Base-by-base conservation (phyloP, 202 grass and related monocot species). In the Carex arenaria region DNA sequence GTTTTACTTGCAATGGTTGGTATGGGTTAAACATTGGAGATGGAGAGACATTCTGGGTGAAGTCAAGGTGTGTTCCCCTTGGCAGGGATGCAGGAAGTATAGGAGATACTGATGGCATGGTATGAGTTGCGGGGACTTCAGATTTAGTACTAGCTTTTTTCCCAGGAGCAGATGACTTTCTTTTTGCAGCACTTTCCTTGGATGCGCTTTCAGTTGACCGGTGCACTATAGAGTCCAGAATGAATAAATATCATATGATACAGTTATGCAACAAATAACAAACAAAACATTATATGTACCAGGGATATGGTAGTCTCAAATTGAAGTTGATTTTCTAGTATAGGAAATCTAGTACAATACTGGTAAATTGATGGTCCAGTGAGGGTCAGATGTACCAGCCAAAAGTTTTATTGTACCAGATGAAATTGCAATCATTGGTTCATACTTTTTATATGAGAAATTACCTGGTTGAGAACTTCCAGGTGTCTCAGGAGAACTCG, bases 1-100 rank as follows among this genome's bases (percentile, higher is more conserved):
- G 45, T 55, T 89, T 96, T 38, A 80, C 86, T 59, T 92, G 90
- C 64, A 90, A 84, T 64, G 81, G 51, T 82, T 85, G 94, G 73
- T 94, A 96, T 14, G 80, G 80, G 13, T 82, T 66, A 55, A 54
- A 69, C 19, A 82, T 82, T 69, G 87, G 11, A 79, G 89, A 91
- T 80, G 97, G 93, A 80, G 91, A 89, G 67, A 72, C 40, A 84
- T 89, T 87, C 85, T 99, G 97, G 76, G 82, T 89, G 87, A 95
- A 96, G 69, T 95, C 91, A 34, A 99, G 53, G 57, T 96, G 88
- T 38, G 86, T 89, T 15, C 93, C 88, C 90, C 88, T 91, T 79
- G 89, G 84, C 77, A 95, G 53, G 69, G 62, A 54, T 67, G 80
- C 30, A 34, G 80, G 80, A 70, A 56, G 28, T 4, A 54, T n/a